Conservation (phyloP, 805 yeast species). For the Crinitomyces ghanaensis region DNA sequence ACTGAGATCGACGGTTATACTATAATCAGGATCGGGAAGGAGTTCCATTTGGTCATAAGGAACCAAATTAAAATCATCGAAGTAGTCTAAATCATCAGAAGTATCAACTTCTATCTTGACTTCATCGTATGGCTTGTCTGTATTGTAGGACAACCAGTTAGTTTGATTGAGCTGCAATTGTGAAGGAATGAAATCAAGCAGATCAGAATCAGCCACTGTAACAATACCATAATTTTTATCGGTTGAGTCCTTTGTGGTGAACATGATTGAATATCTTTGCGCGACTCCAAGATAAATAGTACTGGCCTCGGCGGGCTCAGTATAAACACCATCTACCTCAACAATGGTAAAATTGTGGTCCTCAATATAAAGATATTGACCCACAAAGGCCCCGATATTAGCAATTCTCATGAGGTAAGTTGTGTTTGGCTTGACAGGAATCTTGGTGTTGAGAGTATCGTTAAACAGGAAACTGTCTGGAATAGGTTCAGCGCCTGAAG, state of each 20-base stretch:
- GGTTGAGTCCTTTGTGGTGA: constrained; percentile 57
- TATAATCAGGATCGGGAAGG: constrained; percentile 53
- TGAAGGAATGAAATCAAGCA: constrained; percentile 67
- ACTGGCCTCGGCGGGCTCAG: constrained; percentile 59
- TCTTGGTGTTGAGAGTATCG: constrained; percentile 51
- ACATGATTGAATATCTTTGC: constrained; percentile 76
- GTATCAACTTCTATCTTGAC: constrained; percentile 26
- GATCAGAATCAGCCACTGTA: constrained; percentile 66
- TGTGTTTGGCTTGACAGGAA: constrained; percentile 64
- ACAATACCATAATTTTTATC: constrained; percentile 67
- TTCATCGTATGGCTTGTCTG: constrained; percentile 34
- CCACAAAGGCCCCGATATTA: constrained; percentile 84
- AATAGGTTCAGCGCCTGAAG: constrained; percentile 97
- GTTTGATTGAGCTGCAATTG: constrained; percentile 64
- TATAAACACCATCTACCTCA: constrained; percentile 86
- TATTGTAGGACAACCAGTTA: constrained; percentile 52
- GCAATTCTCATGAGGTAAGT: constrained; percentile 74
- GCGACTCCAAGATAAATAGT: constrained; percentile 77
- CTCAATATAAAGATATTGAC: constrained; percentile 81
- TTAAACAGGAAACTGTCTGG: constrained; percentile 75
- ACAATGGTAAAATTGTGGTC: constrained; percentile 79
- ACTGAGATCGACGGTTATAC: constrained; percentile 55
- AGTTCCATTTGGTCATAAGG: constrained; percentile 50
- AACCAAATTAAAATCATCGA: constrained; percentile 68
- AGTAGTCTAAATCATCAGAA: constrained; percentile 36